These are phyloP conservation scores for Colletotrichum lindemuthianum DNA, from an alignment of 2,329 filamentous ascomycete genomes.

Conservation along the genomic window DNA sequence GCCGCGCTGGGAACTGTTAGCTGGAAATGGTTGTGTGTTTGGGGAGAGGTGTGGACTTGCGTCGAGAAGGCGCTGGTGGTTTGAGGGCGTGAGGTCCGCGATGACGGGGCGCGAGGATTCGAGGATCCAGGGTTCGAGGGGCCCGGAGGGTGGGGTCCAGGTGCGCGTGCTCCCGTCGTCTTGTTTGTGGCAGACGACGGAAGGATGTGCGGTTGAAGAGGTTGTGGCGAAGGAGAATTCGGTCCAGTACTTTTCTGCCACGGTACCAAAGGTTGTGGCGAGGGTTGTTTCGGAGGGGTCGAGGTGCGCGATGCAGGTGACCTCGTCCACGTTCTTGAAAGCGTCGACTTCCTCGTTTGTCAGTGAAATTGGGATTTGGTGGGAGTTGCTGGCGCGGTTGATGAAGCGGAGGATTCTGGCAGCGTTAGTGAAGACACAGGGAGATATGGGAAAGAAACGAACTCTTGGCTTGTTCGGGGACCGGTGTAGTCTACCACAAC, in stretches of 20 bases:
- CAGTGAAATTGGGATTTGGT: slow-evolving; percentile 38
- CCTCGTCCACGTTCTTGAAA: slow-evolving; percentile 45
- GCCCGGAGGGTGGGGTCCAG: slow-evolving; percentile 22
- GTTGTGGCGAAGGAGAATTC: slow-evolving; percentile 49
- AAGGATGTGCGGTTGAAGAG: slow-evolving; percentile 28
- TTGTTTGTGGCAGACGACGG: slow-evolving; percentile 45
- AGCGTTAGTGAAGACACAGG: not conserved
- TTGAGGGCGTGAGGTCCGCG: slow-evolving; percentile 45
- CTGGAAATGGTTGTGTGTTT: not conserved
- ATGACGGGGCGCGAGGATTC: slow-evolving; percentile 44
- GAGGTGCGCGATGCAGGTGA: slow-evolving; percentile 45
- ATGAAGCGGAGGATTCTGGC: slow-evolving; percentile 41
- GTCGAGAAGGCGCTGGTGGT: slow-evolving; percentile 46
- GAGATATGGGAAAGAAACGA: not conserved
- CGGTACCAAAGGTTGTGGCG: slow-evolving; percentile 38
- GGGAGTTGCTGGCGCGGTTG: slow-evolving; percentile 41
- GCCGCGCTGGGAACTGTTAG: slow-evolving; percentile 40
- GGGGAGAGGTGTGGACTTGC: slow-evolving; percentile 40
- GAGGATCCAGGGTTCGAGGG: slow-evolving; percentile 42
- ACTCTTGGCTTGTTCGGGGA: slow-evolving; percentile 21
- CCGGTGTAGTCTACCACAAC: slow-evolving; percentile 10
- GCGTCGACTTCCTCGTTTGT: slow-evolving; percentile 34
- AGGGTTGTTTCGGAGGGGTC: slow-evolving; percentile 35
- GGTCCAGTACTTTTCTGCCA: slow-evolving; percentile 42
- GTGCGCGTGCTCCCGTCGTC: slow-evolving; percentile 43